Evolutionary conservation across 345 rosid species (phyloP).

Genomic region (Eucalyptus shirleyi): DNA sequence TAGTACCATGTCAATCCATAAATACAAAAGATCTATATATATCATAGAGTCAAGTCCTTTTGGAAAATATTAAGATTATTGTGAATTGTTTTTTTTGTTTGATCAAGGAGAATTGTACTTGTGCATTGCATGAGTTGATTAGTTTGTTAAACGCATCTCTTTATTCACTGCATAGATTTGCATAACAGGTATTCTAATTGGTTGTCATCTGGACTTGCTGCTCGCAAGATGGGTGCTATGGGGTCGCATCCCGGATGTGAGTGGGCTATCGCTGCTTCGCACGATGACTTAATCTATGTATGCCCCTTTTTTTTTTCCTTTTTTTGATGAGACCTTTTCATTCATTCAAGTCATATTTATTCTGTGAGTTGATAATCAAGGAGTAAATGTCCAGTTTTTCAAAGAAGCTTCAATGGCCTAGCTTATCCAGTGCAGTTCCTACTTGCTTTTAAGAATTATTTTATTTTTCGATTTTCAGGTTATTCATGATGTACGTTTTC

Average conservation of each 20-base stretch:
- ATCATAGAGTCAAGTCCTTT: neutral
- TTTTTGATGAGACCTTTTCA: neutral
- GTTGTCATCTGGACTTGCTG: conserved; percentile 77
- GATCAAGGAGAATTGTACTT: neutral
- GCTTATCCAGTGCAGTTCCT: neutral
- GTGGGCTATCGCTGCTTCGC: conserved; percentile 74
- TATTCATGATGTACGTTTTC: conserved; percentile 64
- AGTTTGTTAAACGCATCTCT: neutral
- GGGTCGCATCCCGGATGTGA: conserved; percentile 62
- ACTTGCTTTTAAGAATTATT: neutral
- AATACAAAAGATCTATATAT: neutral
- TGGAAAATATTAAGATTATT: neutral
- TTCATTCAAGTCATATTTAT: neutral
- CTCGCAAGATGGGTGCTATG: conserved; percentile 38
- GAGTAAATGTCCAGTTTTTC: neutral
- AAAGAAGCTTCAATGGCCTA: neutral
- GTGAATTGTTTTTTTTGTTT: neutral
- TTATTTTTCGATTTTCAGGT: conserved; percentile 44
- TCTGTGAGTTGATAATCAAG: neutral
- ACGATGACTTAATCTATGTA: conserved; percentile 84
- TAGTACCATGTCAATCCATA: neutral
- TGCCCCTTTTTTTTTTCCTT: neutral
- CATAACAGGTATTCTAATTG: conserved; percentile 61
- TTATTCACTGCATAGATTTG: neutral
- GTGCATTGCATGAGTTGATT: neutral